Conservation (phyloP, 2,329 filamentous ascomycete species). For the Penicillium decumbens region DNA sequence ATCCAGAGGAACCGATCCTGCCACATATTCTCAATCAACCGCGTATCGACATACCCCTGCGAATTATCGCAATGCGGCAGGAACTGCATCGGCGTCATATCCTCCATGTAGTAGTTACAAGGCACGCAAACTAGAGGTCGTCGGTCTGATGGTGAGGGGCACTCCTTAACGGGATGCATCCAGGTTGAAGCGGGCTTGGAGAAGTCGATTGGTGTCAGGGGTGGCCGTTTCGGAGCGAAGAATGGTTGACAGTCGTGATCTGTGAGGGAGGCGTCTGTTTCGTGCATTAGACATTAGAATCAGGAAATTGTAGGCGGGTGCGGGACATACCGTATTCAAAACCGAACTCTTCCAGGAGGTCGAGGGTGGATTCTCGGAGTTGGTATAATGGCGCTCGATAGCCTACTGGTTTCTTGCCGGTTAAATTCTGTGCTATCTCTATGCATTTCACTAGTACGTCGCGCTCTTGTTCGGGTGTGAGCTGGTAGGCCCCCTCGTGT, state of each 20-base stretch:
- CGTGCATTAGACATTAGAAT: neutral
- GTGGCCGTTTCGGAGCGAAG: conserved; percentile 36
- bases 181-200: conserved; percentile 38
- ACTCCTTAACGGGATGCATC: conserved; percentile 41
- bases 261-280: conserved; percentile 39
- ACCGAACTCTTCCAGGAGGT: conserved; percentile 40
- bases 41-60: conserved; percentile 55
- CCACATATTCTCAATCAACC: conserved; percentile 58
- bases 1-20: conserved; percentile 56
- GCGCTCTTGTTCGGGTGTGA: conserved; percentile 67
- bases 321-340: conserved; percentile 39
- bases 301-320: neutral
- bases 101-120: conserved; percentile 46
- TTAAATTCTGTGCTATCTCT: conserved; percentile 64
- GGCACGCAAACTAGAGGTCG: conserved; percentile 41
- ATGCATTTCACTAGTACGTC: conserved; percentile 72
- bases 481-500: conserved; percentile 66
- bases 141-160: conserved; percentile 16
- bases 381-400: conserved; percentile 40
- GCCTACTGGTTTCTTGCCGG: conserved; percentile 60
- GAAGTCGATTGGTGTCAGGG: conserved; percentile 42
- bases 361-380: conserved; percentile 38
- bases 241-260: conserved; percentile 43
- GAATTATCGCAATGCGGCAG: conserved; percentile 47
- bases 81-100: conserved; percentile 46